Base-by-base conservation (phyloP, 1,284 basidiomycete species). In the Ceratobasidium papillatum region DNA sequence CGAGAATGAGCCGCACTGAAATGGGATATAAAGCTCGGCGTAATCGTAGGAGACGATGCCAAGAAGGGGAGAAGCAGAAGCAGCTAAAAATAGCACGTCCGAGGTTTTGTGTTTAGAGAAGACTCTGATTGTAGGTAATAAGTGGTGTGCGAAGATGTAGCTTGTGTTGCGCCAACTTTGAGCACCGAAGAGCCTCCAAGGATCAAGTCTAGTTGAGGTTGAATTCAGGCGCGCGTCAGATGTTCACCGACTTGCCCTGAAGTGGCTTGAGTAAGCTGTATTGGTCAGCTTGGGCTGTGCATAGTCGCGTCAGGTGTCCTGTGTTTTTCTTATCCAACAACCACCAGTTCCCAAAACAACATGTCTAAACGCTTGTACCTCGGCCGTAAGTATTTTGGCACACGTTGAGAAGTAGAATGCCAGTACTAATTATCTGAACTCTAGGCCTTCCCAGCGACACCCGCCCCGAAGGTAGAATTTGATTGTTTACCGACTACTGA, bases 331-430 rank as follows among this genome's bases (percentile, higher is more conserved):
- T 1, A 34, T 27, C 56, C 68, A 71, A 43, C 52, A 43, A 12
- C 75, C 30, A 49, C 63, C 63, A 69, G 47, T 25, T 14, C 14
- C 61, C 41, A 69, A 51, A 27, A 19, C 84, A 87, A 84, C 82
- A 93, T 93, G 91, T 88, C 91, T 77, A 88, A 91, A 82, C 90
- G 92, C 82, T 88, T 94, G 76, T 94, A 94, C 80, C 90, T 94
- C 80, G 92, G 92, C 82, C 90, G 92, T 94, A 84, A 79, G 91
- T 78, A 49, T 61, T 68, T 51, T 73, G 7, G 77, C 41, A 52
- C 77, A 12, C 36, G 59, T 30, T 25, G 36, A 36, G 34, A 51
- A 19, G 45, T 5, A 27, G 30, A 63, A 12, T 73, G 1, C 34
- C 32, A 30, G 30, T 54, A 32, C 51, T 73, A 61, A 22, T 59